Evolutionary conservation across 495 filamentous ascomycete genomes (phyloP).

Genomic region (Podospora fimiseda): DNA sequence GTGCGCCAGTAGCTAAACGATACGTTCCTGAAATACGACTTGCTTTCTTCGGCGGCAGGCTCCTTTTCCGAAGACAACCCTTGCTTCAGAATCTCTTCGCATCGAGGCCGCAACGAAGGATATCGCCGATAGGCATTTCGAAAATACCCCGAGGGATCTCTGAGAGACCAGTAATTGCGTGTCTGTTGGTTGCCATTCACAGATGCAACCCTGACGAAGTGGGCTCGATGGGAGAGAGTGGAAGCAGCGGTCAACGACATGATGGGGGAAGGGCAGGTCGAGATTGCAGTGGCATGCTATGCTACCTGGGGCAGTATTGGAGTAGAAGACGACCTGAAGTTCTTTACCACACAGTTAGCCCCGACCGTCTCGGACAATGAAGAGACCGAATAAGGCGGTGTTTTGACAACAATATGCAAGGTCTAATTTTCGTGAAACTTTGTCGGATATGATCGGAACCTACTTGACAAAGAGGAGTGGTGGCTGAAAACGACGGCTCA

Average conservation of each 20-base stretch:
- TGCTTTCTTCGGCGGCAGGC: conserved; percentile 22
- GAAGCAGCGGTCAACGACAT: conserved; percentile 33
- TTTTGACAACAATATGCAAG: too few relatives aligned
- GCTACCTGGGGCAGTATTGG: neutral
- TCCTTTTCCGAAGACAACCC: conserved; percentile 36
- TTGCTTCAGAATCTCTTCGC: conserved; percentile 30
- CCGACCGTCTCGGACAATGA: too few relatives aligned
- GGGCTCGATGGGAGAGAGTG: conserved; percentile 26
- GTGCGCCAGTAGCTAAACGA: conserved; percentile 31
- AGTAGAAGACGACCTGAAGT: conserved; percentile 12
- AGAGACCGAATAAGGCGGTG: too few relatives aligned
- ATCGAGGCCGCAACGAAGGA: conserved; percentile 34
- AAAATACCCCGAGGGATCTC: conserved; percentile 30
- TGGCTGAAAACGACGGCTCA: conserved; percentile 9
- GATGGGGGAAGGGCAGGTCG: conserved; percentile 6
- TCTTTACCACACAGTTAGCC: too few relatives aligned
- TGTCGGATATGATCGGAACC: conserved; percentile 17
- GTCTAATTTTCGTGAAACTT: neutral
- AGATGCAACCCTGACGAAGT: conserved; percentile 17
- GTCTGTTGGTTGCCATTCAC: conserved; percentile 28
- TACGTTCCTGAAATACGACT: conserved; percentile 26
- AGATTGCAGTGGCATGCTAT: conserved; percentile 12
- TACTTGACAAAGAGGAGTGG: conserved; percentile 15
- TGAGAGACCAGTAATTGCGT: conserved; percentile 41
- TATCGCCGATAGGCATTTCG: conserved; percentile 36